phyloP scores from a whole-genome alignment of 2,329 filamentous ascomycete genomes.

The Sporothrix pseudoabietina region DNA sequence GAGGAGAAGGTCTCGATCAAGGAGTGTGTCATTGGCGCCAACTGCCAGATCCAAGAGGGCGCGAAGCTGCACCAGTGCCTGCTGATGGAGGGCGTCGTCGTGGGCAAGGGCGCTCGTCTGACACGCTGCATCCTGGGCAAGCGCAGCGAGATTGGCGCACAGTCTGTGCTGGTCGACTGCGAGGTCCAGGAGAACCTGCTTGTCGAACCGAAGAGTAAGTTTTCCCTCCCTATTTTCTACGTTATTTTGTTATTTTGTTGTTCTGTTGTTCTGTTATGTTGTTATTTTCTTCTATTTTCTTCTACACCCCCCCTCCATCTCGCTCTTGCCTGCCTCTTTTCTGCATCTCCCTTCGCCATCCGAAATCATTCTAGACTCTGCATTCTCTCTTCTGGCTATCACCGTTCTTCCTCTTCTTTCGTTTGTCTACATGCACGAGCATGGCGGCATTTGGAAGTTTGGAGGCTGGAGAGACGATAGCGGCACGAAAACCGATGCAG shows the following conservation, averaged over 20 bases:
- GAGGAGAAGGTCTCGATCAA: constrained; percentile 92
- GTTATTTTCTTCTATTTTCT: neutral
- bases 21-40: constrained; percentile 83
- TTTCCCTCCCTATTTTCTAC: neutral
- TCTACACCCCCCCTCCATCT: neutral
- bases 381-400: neutral
- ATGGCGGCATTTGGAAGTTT: neutral
- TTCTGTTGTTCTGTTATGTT: neutral
- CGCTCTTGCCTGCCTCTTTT: neutral
- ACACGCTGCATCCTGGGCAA: constrained; percentile 86
- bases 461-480: neutral
- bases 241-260: constrained; percentile 34
- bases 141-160: constrained; percentile 79
- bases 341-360: neutral
- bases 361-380: neutral
- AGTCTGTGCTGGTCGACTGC: constrained; percentile 78
- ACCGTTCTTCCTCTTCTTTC: neutral
- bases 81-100: constrained; percentile 86
- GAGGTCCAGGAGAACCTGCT: constrained; percentile 90
- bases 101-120: constrained; percentile 81
- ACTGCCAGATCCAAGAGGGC: constrained; percentile 83
- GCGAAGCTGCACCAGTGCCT: constrained; percentile 84
- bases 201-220: constrained; percentile 74
- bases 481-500: neutral
- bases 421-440: neutral